A percentile compares a stretch with the other conserved stretches of the same genome.
Conservation (phyloP, 768 basidiomycete species). For the Panaeolus papilionaceus region DNA sequence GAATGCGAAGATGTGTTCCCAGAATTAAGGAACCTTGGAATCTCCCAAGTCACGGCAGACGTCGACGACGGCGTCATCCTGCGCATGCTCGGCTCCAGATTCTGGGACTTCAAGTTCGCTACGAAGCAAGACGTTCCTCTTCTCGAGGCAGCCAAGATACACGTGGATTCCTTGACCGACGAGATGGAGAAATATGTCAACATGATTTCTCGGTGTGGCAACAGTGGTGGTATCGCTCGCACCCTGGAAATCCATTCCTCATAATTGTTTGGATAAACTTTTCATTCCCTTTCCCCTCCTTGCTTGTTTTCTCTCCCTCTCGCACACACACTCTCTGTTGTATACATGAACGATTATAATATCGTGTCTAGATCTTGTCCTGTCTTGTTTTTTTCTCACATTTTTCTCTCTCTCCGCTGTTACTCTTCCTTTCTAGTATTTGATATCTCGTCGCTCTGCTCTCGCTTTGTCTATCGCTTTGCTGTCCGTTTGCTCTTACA, state of each 20-base stretch:
- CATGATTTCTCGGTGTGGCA: not conserved
- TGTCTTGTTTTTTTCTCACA: not conserved
- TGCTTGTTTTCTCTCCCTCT: not conserved
- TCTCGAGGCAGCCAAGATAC: not conserved
- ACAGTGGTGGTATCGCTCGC: not conserved
- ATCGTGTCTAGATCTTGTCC: not conserved
- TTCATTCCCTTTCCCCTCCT: not conserved
- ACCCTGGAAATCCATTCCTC: not conserved
- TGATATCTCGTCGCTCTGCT: constrained; percentile 4
- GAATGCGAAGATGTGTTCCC: constrained; percentile 9
- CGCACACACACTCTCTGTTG: no score
- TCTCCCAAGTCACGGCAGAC: constrained; percentile 11
- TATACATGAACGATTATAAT: no score
- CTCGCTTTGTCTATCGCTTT: constrained; percentile 5
- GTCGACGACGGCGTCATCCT: constrained; percentile 21
- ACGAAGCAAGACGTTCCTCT: not conserved
- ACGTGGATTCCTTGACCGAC: not conserved
- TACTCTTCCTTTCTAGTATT: not conserved
- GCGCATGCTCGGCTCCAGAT: constrained; percentile 26
- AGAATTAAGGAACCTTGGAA: constrained; percentile 21
- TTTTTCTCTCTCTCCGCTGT: not conserved
- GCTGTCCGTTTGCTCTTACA: not conserved
- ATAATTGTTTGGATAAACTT: not conserved
- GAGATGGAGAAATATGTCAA: constrained; percentile 9
- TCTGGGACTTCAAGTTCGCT: constrained; percentile 16